Conservation (phyloP, 1,284 basidiomycete genomes). For the Ustilago lituana region DNA sequence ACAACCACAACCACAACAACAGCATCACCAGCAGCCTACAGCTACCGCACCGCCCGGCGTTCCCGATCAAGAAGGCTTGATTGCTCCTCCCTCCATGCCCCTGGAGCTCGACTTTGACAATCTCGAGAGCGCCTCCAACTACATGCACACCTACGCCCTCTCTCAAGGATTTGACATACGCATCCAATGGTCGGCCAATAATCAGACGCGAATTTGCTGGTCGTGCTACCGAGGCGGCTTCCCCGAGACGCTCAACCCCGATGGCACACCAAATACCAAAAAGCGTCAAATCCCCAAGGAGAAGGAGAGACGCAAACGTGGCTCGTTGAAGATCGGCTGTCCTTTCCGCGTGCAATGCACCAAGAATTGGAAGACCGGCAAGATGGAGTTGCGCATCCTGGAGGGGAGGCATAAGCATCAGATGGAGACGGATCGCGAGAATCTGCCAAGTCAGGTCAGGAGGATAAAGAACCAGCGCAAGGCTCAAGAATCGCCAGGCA, state of each 20-base stretch:
- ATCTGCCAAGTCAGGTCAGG: slow-evolving; percentile 40
- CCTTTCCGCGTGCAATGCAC: slow-evolving; percentile 49
- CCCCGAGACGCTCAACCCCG: slow-evolving; percentile 39
- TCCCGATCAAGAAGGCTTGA: slow-evolving; percentile 30
- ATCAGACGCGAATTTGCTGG: slow-evolving; percentile 51
- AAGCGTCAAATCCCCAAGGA: slow-evolving; percentile 49
- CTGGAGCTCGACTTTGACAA: slow-evolving; percentile 52
- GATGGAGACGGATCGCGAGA: slow-evolving; percentile 46
- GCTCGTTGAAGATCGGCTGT: slow-evolving; percentile 49
- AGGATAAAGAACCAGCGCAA: slow-evolving; percentile 40
- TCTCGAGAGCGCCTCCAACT: slow-evolving; percentile 47
- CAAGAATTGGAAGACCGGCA: slow-evolving; percentile 49
- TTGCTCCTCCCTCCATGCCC: slow-evolving; percentile 49
- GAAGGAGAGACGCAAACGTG: slow-evolving; percentile 44
- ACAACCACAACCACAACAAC: slow-evolving; percentile 21
- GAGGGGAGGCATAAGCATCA: slow-evolving; percentile 48
- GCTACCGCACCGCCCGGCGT: slow-evolving; percentile 34
- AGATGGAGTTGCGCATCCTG: slow-evolving; percentile 47
- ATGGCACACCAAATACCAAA: slow-evolving; percentile 47
- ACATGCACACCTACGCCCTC: slow-evolving; percentile 52
- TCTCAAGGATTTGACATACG: slow-evolving; percentile 53
- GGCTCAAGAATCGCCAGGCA: slow-evolving; percentile 13
- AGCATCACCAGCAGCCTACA: slow-evolving; percentile 11
- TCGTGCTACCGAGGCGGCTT: slow-evolving; percentile 48
- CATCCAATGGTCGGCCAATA: slow-evolving; percentile 54